Evolutionary conservation across 2,329 filamentous ascomycete species (phyloP), one percentile per base, ranked within the genome.

Genomic region (Apiospora kogelbergensis): DNA sequence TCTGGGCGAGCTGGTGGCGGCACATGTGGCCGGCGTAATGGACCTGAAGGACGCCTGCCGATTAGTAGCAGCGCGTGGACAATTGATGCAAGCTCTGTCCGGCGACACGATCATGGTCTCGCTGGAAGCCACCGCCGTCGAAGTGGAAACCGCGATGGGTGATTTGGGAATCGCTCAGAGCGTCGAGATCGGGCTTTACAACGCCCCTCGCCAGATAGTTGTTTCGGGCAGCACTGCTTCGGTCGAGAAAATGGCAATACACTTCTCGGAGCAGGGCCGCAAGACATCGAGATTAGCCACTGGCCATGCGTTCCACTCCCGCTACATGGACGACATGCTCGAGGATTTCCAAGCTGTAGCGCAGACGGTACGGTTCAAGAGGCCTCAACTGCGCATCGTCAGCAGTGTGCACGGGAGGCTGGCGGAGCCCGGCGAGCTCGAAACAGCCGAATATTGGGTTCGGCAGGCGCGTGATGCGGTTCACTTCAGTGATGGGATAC

Each of bases 21-120:
- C 76, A 60, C 74, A 78, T 66, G 76, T 77, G 11, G 76, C 78
- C 6, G 78, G 79, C 33, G 68, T 80, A 46, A 66, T 80, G 26
- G 71, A 76, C 64, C 71, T 80, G 22, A 13, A 72, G 6, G 76
- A 78, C 67, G 79, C 78, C n/a, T 78, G 77, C 57, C 73, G 72
- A 44, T 68, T 80, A 15, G 78, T 80, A 20, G 72, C 72, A 33
- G 74, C 74, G 64, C 78, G 79, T 22, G 76, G 77, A 64, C 74
- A 74, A 3, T 70, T 80, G 66, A 78, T 78, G 77, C 71, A 75
- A 65, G 71, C 73, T 41, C 72, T 72, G 48, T 60, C 72, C 13
- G 42, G 67, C 15, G 40, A 72, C 65, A 67, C 69, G 37, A 71
- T 26, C 26, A 80, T 79, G 78, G 71, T 72, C 42, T 76, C 77